Percentiles rank a stretch among this genome's conserved stretches.
These are phyloP conservation scores for Melaleuca alternifolia DNA, from an alignment of 345 rosid species.

Conservation along the genomic window DNA sequence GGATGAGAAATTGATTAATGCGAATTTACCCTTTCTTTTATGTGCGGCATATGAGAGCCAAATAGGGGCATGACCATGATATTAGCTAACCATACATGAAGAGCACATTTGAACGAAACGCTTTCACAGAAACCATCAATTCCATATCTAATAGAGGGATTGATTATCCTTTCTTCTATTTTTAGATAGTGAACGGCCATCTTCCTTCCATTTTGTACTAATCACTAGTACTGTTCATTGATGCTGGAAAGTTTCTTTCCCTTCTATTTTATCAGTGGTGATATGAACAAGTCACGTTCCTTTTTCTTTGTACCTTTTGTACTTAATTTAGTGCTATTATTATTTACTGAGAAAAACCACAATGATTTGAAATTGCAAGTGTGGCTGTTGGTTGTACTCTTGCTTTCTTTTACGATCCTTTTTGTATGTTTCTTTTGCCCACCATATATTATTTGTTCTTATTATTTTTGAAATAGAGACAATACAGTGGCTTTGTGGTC, in stretches of 20 bases:
- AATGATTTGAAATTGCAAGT: neutral
- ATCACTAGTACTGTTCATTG: neutral
- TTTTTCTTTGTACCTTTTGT: neutral
- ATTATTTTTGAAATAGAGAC: neutral
- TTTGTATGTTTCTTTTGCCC: neutral
- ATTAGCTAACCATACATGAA: neutral
- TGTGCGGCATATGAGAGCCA: neutral
- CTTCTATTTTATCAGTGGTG: neutral
- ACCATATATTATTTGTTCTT: neutral
- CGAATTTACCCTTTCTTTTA: neutral
- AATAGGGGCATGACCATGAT: neutral
- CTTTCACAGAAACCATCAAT: neutral
- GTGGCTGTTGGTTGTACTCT: neutral
- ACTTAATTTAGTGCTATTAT: neutral
- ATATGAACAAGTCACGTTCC: neutral
- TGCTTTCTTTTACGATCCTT: neutral
- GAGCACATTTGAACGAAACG: neutral
- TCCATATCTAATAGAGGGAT: neutral
- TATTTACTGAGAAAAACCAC: neutral
- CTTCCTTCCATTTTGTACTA: neutral
- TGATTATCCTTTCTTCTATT: neutral
- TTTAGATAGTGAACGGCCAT: neutral
- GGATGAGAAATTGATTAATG: neutral
- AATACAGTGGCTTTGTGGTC: neutral
- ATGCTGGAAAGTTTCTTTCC: neutral